Conservation (phyloP, 2,329 filamentous ascomycete genomes). For the Penicillium sumatraense region DNA sequence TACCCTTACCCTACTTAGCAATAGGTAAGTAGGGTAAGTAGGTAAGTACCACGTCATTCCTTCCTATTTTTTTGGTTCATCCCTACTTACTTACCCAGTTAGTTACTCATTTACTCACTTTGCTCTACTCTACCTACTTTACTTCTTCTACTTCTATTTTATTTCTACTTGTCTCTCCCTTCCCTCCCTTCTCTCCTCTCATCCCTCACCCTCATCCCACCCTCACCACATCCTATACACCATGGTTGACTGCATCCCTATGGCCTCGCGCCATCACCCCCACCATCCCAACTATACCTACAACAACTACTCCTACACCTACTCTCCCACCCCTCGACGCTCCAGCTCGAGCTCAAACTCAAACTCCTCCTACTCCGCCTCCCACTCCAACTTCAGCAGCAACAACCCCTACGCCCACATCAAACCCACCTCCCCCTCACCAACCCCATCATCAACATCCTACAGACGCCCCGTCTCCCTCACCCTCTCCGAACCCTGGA, state of each 20-base stretch:
- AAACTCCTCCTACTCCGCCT: constrained; percentile 7
- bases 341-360: too few species aligned
- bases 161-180: background rate
- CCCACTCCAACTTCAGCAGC: constrained; percentile 15
- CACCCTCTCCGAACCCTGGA: constrained; percentile 25
- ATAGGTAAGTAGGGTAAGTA: too few species aligned
- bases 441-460: constrained; percentile 7
- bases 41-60: background rate
- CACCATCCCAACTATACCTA: constrained; percentile 23
- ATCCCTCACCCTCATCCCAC: background rate
- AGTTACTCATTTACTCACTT: too few species aligned
- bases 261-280: constrained; percentile 28
- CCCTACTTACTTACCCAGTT: background rate
- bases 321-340: constrained; percentile 7
- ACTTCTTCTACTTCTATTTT: background rate
- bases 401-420: constrained; percentile 33
- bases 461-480: constrained; percentile 26
- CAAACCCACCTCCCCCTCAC: constrained; percentile 32
- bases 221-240: constrained; percentile 6
- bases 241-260: constrained; percentile 26
- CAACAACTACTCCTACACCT: constrained; percentile 1
- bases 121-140: background rate
- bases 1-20: too few species aligned
- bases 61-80: background rate
- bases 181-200: background rate